phyloP scores from a whole-genome alignment of 331 rosid species.

The Pyracantha coccinea region DNA sequence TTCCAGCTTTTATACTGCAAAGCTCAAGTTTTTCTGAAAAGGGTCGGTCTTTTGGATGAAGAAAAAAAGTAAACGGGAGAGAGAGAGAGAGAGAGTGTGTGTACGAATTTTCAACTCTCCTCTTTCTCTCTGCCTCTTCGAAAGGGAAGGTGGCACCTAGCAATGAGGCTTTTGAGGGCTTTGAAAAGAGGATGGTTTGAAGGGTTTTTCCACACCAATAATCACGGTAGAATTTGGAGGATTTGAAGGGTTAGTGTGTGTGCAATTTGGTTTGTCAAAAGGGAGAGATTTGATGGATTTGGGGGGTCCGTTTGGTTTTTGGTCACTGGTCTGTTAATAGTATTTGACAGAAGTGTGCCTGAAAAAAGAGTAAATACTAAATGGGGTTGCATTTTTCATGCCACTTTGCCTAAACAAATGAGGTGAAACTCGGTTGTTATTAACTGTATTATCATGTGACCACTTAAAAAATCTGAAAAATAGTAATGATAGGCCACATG shows the following conservation, averaged over 20 bases:
- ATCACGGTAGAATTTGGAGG: background rate
- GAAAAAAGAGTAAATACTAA: background rate
- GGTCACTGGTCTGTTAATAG: background rate
- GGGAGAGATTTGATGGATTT: background rate
- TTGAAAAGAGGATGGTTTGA: background rate
- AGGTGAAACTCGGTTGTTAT: background rate
- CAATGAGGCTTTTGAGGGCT: background rate
- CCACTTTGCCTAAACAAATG: background rate
- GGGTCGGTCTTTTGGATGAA: background rate
- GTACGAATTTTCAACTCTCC: background rate
- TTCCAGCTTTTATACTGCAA: background rate
- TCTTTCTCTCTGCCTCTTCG: background rate
- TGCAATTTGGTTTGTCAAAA: background rate
- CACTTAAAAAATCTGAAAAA: no score
- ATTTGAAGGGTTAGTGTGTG: background rate
- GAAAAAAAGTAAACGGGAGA: background rate
- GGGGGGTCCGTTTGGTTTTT: background rate
- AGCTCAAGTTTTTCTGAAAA: background rate
- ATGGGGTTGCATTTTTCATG: background rate
- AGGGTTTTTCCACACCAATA: background rate
- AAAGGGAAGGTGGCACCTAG: background rate
- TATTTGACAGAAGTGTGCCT: background rate
- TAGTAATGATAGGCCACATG: no score
- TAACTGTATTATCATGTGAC: background rate
- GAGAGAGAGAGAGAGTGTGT: background rate